Base-by-base conservation (phyloP, 2,329 filamentous ascomycete species). In the Phoma sp. region DNA sequence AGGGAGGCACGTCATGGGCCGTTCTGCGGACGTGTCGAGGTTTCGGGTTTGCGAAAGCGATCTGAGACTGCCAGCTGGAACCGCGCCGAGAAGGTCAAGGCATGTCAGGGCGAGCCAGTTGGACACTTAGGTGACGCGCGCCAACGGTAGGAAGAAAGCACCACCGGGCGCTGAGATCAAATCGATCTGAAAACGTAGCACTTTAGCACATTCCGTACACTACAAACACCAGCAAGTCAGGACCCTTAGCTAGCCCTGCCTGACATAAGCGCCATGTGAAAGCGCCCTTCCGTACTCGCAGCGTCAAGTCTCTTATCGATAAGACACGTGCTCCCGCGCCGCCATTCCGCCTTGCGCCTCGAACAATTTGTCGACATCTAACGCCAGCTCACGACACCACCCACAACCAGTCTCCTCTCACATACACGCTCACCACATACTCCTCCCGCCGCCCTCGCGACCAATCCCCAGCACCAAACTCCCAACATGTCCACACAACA, bases 1-100 rank as follows among this genome's bases (percentile, higher is more conserved):
- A 43, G 50, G 58, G 52, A 51, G 55, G 57, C 54, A 60, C 66
- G 68, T 69, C 71, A 73, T 74, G 69, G 62, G 63, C 64, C 45
- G 63, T 45, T 61, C 41, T 60, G 48, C 59, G 45, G 58, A 43
- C 35, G 52, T 51, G 39, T 44, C 51, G 48, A 46, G 57, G 52
- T 55, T 55, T 53, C 54, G 44, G 54, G 43, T 47, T 47, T 57
- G 58, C 44, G 54, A 55, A 37, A 58, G 57, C 55, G 50, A 57
- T 54, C 47, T 61, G 61, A 62, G 63, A 64, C 55, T 51, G 62
- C 56, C 55, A 60, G 55, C 47, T 63, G 64, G 59, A 59, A 56
- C 44, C 24, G 45, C 56, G 58, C 58, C 58, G 47, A 60, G 51
- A 46, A 51, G 45, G 39, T 64, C 63, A 65, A 56, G 58, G 51